A percentile compares a stretch with the other conserved stretches of the same genome.
Evolutionary conservation across 805 yeast genomes (phyloP).

Genomic region (Hanseniaspora nectarophila): DNA sequence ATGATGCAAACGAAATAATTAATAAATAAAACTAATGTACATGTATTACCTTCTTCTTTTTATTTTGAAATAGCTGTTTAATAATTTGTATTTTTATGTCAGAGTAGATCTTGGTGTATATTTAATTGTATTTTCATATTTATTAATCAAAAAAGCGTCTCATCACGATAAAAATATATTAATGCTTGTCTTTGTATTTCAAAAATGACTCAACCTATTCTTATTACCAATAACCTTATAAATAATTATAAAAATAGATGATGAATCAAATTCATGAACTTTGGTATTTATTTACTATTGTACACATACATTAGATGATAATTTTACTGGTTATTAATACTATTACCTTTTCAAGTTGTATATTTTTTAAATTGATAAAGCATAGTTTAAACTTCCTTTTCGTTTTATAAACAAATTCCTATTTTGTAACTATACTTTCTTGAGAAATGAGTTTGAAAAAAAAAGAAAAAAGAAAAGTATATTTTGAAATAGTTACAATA

Average conservation of each 20-base stretch:
- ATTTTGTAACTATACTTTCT: too few relatives aligned
- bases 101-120: conserved; percentile 15
- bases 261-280: background rate
- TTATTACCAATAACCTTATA: background rate
- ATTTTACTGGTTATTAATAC: too few relatives aligned
- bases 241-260: background rate
- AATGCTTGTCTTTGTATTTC: background rate
- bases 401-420: too few relatives aligned
- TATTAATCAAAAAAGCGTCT: conserved; percentile 11
- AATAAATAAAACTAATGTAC: too few relatives aligned
- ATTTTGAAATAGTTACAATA: too few relatives aligned
- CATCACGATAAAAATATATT: conserved; percentile 9
- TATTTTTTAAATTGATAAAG: too few relatives aligned
- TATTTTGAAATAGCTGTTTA: background rate
- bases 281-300: background rate
- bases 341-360: too few relatives aligned
- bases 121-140: conserved; percentile 13
- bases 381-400: too few relatives aligned
- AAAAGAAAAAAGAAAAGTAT: too few relatives aligned
- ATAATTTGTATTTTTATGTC: conserved; percentile 1
- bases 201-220: background rate
- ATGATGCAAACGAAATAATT: too few relatives aligned
- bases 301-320: background rate
- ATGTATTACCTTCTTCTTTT: too few relatives aligned
- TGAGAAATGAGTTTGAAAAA: too few relatives aligned